Conservation (phyloP, 2,329 filamentous ascomycete species). For the Cladophialophora chaetospira region DNA sequence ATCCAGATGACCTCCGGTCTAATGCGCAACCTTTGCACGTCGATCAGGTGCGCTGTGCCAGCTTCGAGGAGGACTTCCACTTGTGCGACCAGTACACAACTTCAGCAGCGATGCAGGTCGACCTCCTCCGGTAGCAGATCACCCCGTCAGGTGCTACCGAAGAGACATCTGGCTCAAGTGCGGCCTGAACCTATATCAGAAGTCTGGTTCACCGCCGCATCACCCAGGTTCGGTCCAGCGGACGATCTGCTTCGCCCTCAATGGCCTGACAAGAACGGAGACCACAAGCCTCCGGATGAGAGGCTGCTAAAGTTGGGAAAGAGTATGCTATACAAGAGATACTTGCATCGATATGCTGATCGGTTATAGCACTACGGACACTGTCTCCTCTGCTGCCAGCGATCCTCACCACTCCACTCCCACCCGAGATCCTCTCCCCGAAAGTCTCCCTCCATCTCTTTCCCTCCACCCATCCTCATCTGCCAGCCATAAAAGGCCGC, state of each 20-base stretch:
- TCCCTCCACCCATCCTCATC: conserved; percentile 62
- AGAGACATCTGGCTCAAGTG: conserved; percentile 40
- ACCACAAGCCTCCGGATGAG: conserved; percentile 57
- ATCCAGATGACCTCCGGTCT: conserved; percentile 29
- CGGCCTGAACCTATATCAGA: conserved; percentile 41
- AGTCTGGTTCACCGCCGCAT: conserved; percentile 38
- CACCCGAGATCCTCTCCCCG: conserved; percentile 63
- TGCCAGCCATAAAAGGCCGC: conserved; percentile 87
- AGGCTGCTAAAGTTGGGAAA: conserved; percentile 64
- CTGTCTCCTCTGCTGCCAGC: conserved; percentile 65
- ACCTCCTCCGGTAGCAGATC: conserved; percentile 12
- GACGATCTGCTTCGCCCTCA: conserved; percentile 28
- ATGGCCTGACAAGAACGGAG: conserved; percentile 28
- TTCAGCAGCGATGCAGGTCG: conserved; percentile 16
- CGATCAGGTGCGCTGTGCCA: conserved; percentile 9
- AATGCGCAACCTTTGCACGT: conserved; percentile 28
- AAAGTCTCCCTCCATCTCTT: conserved; percentile 65
- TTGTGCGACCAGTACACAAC: background rate
- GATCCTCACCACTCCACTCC: conserved; percentile 62
- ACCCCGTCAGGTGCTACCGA: conserved; percentile 27
- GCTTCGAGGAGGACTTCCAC: conserved; percentile 11
- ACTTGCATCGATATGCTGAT: background rate
- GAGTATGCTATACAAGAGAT: conserved; percentile 46
- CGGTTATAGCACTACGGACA: conserved; percentile 55
- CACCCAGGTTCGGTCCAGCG: conserved; percentile 32